Evolutionary conservation across 306 rosid species (phyloP).

Genomic region (Quercus bicolor): DNA sequence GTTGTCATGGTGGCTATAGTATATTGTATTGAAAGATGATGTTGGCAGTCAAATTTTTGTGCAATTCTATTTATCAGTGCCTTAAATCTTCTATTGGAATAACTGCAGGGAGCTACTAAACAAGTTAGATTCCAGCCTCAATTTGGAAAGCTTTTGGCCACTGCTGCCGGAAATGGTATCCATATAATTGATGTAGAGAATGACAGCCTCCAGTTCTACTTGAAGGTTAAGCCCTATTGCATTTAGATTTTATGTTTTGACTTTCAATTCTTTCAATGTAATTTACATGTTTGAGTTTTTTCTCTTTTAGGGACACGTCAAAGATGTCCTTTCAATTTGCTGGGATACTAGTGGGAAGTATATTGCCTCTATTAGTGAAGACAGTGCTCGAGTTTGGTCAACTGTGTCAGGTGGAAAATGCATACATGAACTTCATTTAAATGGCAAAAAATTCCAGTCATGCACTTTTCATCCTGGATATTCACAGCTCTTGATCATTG

Average conservation of each 20-base stretch:
- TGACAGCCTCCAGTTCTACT: conserved; percentile 10
- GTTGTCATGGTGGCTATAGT: neutral
- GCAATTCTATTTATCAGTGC: conserved; percentile 3
- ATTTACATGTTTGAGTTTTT: conserved; percentile 6
- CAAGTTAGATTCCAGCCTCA: conserved; percentile 61
- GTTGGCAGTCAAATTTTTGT: conserved; percentile 4
- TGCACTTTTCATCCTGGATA: conserved; percentile 60
- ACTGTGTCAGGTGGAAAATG: conserved; percentile 35
- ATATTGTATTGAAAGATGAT: conserved; percentile 4
- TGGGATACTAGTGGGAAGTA: conserved; percentile 53
- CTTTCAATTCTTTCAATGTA: neutral
- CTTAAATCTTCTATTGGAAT: neutral
- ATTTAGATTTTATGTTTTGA: neutral
- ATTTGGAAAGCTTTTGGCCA: conserved; percentile 42
- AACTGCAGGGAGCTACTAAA: conserved; percentile 56
- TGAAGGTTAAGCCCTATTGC: conserved; percentile 27
- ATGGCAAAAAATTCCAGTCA: conserved; percentile 54
- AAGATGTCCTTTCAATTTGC: conserved; percentile 55
- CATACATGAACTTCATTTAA: conserved; percentile 38
- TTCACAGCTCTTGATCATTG: conserved; percentile 41
- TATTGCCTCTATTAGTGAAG: conserved; percentile 63
- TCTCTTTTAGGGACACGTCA: conserved; percentile 44
- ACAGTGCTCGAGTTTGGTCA: conserved; percentile 54
- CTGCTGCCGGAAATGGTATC: conserved; percentile 40
- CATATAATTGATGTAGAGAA: conserved; percentile 48